Evolutionary conservation across 345 rosid species (phyloP), one percentile per base, ranked within the genome.

Genomic region (Euphorbia peplus): DNA sequence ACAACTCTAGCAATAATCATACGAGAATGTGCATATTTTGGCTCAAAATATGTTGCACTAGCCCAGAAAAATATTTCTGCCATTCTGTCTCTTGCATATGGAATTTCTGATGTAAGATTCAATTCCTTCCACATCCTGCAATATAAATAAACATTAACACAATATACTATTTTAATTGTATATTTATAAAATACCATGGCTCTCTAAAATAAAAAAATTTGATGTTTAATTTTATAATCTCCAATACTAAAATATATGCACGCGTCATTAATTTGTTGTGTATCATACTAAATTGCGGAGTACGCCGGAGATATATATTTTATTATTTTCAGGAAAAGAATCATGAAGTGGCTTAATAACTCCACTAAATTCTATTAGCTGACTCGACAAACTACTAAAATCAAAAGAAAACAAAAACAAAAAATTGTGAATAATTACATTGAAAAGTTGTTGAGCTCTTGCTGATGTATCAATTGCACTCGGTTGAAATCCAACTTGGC

Each of bases 31-130:
- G 64, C 64, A 35, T 60, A 60, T 2, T 60, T 6, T 4, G 64
- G 64, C 46, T 60, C 64, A 37, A 19, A 60, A 35, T 60, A 60
- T 8, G 22, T 60, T 0, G 46, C 12, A n/a, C 19, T 42, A 0
- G 64, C 64, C 64, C 64, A 60, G 16, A 60, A 60, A 26, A 60
- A 60, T 5, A 60, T 60, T 8, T 60, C 64, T 2, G 64, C 64
- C 64, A 60, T 60, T 37, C 64, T 60, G 11, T 60, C 42, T 35
- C 64, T 60, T 60, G 64, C 64, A 32, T 60, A 60, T 1, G 64
- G 47, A 35, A 60, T 35, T 25, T 60, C 26, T 15, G 46, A 19
- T 6, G 26, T 19, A 32, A 60, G 42, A 32, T 60, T n/a, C 26
- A 60, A n/a, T 0, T 60, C 26, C 14, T 60, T n/a, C 46, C 64